Conservation (phyloP, 352 stramenopile genomes). For the Globisporangium mamillatum region DNA sequence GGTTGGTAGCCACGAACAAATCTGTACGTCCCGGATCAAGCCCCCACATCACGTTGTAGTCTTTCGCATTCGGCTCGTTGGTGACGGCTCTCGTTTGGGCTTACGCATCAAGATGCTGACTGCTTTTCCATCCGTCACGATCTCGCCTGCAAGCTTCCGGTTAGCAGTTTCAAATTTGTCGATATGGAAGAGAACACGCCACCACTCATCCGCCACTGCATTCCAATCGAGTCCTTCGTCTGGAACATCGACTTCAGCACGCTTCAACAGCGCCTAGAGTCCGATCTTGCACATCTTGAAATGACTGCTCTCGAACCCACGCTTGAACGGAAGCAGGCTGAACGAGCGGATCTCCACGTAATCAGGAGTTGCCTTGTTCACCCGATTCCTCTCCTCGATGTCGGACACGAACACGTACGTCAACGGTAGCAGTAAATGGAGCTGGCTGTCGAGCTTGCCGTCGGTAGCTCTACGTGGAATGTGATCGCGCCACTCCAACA, state of each 20-base stretch:
- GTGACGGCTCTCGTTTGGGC: constrained; percentile 3
- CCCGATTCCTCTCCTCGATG: constrained; percentile 12
- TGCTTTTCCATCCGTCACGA: constrained; percentile 18
- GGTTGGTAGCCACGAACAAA: constrained; percentile 5
- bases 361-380: not conserved
- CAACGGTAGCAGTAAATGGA: constrained; percentile 1
- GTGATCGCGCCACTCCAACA: not conserved
- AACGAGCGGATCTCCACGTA: constrained; percentile 11
- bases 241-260: not conserved
- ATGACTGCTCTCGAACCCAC: constrained; percentile 21
- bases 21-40: constrained; percentile 15
- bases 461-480: not conserved
- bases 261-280: constrained; percentile 9
- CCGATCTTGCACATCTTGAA: constrained; percentile 19
- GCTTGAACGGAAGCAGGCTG: constrained; percentile 19
- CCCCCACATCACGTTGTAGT: constrained; percentile 15
- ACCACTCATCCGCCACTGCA: not conserved
- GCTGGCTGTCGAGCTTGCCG: constrained; percentile 1
- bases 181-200: constrained; percentile 17
- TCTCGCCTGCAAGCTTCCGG: constrained; percentile 10
- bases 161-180: constrained; percentile 15
- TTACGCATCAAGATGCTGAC: constrained; percentile 22
- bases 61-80: not conserved
- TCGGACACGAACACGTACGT: constrained; percentile 4
- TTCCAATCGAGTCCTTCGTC: not conserved